Conservation (phyloP, 805 yeast genomes). For the Priceomyces haplophilus region DNA sequence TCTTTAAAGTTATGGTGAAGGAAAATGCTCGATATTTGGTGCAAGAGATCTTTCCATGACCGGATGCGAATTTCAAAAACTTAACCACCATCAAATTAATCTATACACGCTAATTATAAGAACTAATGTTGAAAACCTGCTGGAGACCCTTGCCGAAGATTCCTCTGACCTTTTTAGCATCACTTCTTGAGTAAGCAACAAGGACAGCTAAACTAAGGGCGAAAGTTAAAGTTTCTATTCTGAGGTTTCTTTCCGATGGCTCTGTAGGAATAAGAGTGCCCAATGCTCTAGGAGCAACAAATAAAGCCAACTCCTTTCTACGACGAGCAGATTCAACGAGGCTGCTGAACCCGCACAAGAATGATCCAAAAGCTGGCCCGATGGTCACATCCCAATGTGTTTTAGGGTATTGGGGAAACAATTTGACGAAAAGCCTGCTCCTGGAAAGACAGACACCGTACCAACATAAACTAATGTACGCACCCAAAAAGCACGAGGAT, state of each 20-base stretch:
- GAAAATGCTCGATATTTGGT: neutral
- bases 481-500: constrained; percentile 43
- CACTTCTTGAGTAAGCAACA: constrained; percentile 31
- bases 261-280: constrained; percentile 31
- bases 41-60: neutral
- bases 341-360: constrained; percentile 41
- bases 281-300: constrained; percentile 42
- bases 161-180: constrained; percentile 32
- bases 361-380: constrained; percentile 41
- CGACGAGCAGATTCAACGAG: constrained; percentile 38
- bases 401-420: constrained; percentile 35
- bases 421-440: constrained; percentile 34
- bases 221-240: constrained; percentile 30
- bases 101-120: neutral
- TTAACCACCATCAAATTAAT: neutral
- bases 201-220: constrained; percentile 33
- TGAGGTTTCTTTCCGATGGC: constrained; percentile 21
- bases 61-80: neutral
- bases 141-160: constrained; percentile 32
- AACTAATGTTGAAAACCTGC: constrained; percentile 4
- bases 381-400: constrained; percentile 36
- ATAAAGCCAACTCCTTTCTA: constrained; percentile 46
- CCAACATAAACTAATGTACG: constrained; percentile 44
- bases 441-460: constrained; percentile 46
- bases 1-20: neutral